Conservation (phyloP, 495 filamentous ascomycete genomes). For the Poronia punctata region DNA sequence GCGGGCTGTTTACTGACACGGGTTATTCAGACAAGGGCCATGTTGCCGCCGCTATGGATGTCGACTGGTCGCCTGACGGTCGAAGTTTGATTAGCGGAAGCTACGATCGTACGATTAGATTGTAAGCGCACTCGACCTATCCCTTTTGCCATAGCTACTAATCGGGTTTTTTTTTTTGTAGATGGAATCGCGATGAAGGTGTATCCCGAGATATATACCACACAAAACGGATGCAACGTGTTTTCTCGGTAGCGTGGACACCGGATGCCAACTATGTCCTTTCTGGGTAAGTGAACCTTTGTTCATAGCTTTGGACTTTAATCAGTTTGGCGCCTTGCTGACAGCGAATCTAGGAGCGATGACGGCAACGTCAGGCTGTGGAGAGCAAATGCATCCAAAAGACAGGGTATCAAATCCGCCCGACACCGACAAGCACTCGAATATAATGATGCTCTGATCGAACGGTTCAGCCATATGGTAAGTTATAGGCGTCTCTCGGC, state of each 20-base stretch:
- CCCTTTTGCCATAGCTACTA: conserved; percentile 47
- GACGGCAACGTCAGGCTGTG: conserved; percentile 93
- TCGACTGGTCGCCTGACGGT: conserved; percentile 91
- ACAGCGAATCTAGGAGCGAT: conserved; percentile 63
- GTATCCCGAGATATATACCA: conserved; percentile 93
- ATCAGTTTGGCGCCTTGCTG: no score
- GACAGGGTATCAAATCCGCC: conserved; percentile 78
- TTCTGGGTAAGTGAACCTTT: conserved; percentile 7
- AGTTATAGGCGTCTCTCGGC: not conserved
- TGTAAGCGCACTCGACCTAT: conserved; percentile 52
- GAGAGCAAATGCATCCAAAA: conserved; percentile 79
- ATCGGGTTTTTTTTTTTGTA: conserved; percentile 40
- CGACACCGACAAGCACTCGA: conserved; percentile 81
- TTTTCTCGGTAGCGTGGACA: conserved; percentile 80
- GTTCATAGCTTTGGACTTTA: no score
- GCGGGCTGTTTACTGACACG: conserved; percentile 1
- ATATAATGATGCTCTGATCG: conserved; percentile 77
- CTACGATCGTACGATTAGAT: conserved; percentile 60
- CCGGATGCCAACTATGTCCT: conserved; percentile 85
- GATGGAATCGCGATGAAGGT: conserved; percentile 69
- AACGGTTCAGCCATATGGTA: conserved; percentile 82
- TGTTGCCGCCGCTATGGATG: conserved; percentile 93
- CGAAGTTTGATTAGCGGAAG: conserved; percentile 87
- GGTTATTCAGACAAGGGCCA: conserved; percentile 63
- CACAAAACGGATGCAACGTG: conserved; percentile 94